A percentile compares a stretch with the other conserved stretches of the same genome.
Conservation (phyloP, 2,329 filamentous ascomycete species). For the Colletotrichum sansevieriae region DNA sequence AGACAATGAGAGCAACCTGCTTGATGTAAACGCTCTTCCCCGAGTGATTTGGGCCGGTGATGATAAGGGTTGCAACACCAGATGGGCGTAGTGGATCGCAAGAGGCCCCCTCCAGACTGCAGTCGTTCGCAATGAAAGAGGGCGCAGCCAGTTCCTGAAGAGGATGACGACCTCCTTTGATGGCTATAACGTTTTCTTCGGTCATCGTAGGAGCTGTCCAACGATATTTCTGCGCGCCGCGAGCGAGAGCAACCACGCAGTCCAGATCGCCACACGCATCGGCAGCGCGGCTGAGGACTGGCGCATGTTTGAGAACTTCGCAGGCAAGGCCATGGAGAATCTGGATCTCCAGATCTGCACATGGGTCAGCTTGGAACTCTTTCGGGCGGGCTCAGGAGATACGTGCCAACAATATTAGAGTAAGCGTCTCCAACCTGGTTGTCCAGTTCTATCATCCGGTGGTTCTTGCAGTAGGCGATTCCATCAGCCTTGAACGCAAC, state of each 20-base stretch:
- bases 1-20: constrained; percentile 90
- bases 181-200: constrained; percentile 76
- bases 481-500: constrained; percentile 80
- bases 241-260: constrained; percentile 82
- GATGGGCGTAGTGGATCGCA: constrained; percentile 46
- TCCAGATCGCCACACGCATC: constrained; percentile 90
- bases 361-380: constrained; percentile 6
- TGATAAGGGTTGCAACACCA: constrained; percentile 73
- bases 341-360: constrained; percentile 85
- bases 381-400: not conserved
- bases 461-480: constrained; percentile 88
- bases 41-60: constrained; percentile 96
- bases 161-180: constrained; percentile 85
- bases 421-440: constrained; percentile 86
- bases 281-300: constrained; percentile 76
- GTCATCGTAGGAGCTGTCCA: constrained; percentile 79
- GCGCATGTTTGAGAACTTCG: constrained; percentile 76
- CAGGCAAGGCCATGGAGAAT: constrained; percentile 84
- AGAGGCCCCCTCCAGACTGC: constrained; percentile 74
- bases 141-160: constrained; percentile 87
- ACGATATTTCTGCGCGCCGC: constrained; percentile 80
- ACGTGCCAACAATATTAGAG: constrained; percentile 80
- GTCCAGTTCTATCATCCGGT: constrained; percentile 84
- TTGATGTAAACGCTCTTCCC: constrained; percentile 98
- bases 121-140: constrained; percentile 87